These are phyloP conservation scores for Mychonastes homosphaera DNA, from an alignment of 139 green algal species.

Conservation along the genomic window DNA sequence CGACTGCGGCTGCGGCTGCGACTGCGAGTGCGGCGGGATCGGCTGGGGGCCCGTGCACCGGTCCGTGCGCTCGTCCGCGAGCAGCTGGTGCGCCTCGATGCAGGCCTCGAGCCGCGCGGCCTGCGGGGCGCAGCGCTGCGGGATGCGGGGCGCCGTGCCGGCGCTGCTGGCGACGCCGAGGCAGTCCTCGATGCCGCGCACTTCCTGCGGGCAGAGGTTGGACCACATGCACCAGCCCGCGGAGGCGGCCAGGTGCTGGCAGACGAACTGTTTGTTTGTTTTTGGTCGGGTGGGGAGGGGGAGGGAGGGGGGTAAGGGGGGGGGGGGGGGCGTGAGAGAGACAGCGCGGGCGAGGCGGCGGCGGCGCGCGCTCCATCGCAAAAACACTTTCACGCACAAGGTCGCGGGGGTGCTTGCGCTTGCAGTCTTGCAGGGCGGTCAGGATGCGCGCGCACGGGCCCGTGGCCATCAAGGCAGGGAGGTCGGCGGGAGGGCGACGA, in stretches of 20 bases:
- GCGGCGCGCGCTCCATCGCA: neutral
- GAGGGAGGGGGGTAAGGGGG: no score
- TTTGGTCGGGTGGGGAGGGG: no score
- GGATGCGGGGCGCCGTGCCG: conserved; percentile 8
- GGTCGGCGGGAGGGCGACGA: no score
- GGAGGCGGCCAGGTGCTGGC: conserved; percentile 17
- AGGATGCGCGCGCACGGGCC: conserved; percentile 23
- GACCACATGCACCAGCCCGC: conserved; percentile 40
- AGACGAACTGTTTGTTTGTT: conserved; percentile 38
- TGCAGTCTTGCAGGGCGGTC: conserved; percentile 26
- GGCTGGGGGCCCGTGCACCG: conserved; percentile 18
- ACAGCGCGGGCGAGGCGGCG: neutral
- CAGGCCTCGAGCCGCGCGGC: conserved; percentile 30
- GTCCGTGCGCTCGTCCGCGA: conserved; percentile 15
- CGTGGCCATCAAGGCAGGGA: no score
- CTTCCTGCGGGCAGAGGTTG: conserved; percentile 31
- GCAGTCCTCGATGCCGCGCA: conserved; percentile 37
- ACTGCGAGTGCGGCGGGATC: neutral
- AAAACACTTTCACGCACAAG: neutral
- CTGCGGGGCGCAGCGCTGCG: conserved; percentile 14
- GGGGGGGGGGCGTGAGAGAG: no score
- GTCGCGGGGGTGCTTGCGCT: conserved; percentile 22
- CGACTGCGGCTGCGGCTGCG: no score
- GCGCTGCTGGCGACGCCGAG: conserved; percentile 24
- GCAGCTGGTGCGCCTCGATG: conserved; percentile 23